Percentiles rank a stretch among this genome's conserved stretches.
phyloP scores from a whole-genome alignment of 2,329 filamentous ascomycete genomes.

The Paraconiothyrium sp. region DNA sequence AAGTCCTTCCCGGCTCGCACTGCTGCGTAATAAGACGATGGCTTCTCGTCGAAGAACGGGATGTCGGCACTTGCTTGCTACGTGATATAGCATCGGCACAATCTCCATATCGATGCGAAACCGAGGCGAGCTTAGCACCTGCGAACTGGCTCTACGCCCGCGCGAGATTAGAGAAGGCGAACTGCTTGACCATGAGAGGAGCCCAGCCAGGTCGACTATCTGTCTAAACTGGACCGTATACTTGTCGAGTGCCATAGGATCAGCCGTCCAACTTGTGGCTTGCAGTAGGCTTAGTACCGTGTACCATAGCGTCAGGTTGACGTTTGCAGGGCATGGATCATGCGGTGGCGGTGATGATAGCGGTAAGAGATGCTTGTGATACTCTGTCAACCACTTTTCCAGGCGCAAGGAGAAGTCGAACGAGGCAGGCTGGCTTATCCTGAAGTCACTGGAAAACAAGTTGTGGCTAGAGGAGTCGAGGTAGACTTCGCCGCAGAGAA shows the following conservation, averaged over 20 bases:
- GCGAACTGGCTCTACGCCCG: neutral
- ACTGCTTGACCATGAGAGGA: neutral
- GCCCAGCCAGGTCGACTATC: constrained; percentile 2
- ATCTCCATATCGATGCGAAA: constrained; percentile 17
- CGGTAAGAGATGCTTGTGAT: constrained; percentile 9
- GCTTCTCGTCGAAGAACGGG: constrained; percentile 19
- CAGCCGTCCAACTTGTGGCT: neutral
- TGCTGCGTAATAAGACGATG: constrained; percentile 11
- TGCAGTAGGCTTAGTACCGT: constrained; percentile 7
- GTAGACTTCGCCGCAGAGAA: constrained; percentile 13
- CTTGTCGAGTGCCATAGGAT: constrained; percentile 7
- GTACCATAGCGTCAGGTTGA: constrained; percentile 12
- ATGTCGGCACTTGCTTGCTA: constrained; percentile 19
- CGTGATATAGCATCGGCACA: constrained; percentile 15
- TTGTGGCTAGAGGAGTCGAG: constrained; percentile 5
- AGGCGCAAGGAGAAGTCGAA: constrained; percentile 1
- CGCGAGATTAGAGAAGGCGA: neutral
- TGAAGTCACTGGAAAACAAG: neutral
- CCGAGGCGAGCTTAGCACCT: neutral
- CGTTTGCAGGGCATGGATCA: constrained; percentile 2
- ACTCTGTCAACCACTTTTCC: constrained; percentile 12
- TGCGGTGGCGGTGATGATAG: neutral
- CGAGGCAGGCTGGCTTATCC: neutral
- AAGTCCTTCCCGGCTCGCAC: constrained; percentile 18
- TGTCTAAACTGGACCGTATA: constrained; percentile 4